Evolutionary conservation across 164 flowering plant genomes (phyloP), one percentile per base, ranked within the genome.

Genomic region (Piper betle): DNA sequence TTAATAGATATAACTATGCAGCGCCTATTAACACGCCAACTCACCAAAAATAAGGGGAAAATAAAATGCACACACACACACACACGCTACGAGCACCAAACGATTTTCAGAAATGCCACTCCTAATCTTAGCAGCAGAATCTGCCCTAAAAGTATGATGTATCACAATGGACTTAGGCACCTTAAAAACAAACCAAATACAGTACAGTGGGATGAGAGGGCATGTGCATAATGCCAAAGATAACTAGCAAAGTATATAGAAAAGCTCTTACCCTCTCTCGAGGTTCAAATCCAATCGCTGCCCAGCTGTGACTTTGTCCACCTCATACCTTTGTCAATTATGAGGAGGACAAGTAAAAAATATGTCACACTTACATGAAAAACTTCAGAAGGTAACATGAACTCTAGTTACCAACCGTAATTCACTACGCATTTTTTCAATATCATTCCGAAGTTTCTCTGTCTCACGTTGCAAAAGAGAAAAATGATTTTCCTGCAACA

Each of bases 391-490:
- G 57, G 16, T 4, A 0, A 17, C 18, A 9, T 54, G 18, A 8
- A 17, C 8, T 4, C 15, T 18, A 25, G 40, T 2, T n/a, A 8
- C 33, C 77, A 63, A 82, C 87, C 87, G 85, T 66, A 85, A 64
- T 66, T 85, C 89, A 75, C 82, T 83, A 20, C 87, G 84, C 83
- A 87, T 83, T 65, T 79, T 87, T 20, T 87, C 94, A 55, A 87
- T 78, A 62, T 87, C 94, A 65, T 69, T 67, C 60, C 78, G 75
- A 38, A 83, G 80, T 72, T 87, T 87, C 60, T 85, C 91, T 39
- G 79, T 78, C 76, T 85, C 88, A 58, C 75, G 83, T 76, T 80
- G 86, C 78, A 86, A 53, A 71, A 74, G 53, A 48, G 93, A 82
- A 66, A 84, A 81, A 73, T 84, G 86, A 64, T 86, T 79, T 17